These are phyloP conservation scores for Steccherinum ochraceum DNA, from an alignment of 768 basidiomycete species.

Conservation along the genomic window DNA sequence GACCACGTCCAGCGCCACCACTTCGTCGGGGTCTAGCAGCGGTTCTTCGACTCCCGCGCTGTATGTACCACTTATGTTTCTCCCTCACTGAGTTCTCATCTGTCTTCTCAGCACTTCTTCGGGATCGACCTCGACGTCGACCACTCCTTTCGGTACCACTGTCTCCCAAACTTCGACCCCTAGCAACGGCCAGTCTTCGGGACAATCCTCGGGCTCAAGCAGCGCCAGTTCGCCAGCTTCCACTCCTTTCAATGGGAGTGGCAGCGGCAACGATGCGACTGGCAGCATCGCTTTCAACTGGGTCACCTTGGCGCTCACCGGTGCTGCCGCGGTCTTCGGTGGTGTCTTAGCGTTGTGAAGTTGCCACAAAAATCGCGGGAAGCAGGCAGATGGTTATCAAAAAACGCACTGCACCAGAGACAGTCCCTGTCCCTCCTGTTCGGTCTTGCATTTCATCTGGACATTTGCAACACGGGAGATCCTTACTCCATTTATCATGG, in stretches of 20 bases:
- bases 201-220: conserved; percentile 7
- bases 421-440: not conserved
- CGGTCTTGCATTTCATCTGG: no score
- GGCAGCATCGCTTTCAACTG: conserved; percentile 25
- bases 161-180: conserved; percentile 10
- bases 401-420: not conserved
- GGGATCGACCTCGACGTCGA: conserved; percentile 13
- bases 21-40: conserved; percentile 10
- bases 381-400: not conserved
- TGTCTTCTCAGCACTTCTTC: conserved; percentile 1
- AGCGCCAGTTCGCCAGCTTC: conserved; percentile 20
- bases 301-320: conserved; percentile 27
- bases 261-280: conserved; percentile 26
- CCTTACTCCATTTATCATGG: no score
- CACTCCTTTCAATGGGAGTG: conserved; percentile 28
- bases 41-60: not conserved
- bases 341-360: not conserved
- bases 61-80: not conserved
- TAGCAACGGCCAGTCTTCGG: not conserved
- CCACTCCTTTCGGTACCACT: conserved; percentile 14
- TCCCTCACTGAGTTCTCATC: no score
- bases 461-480: no score
- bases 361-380: not conserved
- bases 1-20: conserved; percentile 8
- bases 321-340: conserved; percentile 39